Conservation (phyloP, 352 stramenopile genomes). For the Pythium rishiriense region DNA sequence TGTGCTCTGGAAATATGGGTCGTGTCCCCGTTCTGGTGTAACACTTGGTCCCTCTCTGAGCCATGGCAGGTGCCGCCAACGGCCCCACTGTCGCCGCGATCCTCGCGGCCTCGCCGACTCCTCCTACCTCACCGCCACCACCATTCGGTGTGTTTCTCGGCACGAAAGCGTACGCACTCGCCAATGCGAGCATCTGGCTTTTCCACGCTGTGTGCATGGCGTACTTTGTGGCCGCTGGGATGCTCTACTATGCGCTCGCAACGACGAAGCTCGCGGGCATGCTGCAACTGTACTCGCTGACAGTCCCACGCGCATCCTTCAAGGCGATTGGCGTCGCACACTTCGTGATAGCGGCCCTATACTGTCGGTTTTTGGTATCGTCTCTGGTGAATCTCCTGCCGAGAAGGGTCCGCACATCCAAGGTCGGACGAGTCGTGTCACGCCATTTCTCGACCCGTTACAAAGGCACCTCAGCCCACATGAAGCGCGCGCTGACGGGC, state of each 20-base stretch:
- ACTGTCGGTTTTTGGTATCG: slow-evolving; percentile 2
- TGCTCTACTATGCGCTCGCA: slow-evolving; percentile 12
- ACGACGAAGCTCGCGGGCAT: slow-evolving; percentile 6
- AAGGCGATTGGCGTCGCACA: slow-evolving; percentile 6
- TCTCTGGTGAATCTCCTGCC: background rate
- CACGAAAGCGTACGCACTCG: background rate
- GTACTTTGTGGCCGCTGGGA: slow-evolving; percentile 15
- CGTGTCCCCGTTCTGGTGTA: too few relatives aligned
- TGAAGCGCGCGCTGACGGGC: background rate
- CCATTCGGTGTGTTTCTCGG: slow-evolving; percentile 12
- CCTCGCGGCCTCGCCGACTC: background rate
- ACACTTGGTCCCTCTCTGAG: too few relatives aligned
- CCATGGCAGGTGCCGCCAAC: background rate
- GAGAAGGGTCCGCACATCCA: background rate
- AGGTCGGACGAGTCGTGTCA: background rate
- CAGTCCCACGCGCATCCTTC: slow-evolving; percentile 2
- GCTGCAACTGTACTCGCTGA: slow-evolving; percentile 22
- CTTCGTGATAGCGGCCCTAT: slow-evolving; percentile 10
- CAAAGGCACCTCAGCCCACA: background rate
- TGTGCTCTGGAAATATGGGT: too few relatives aligned
- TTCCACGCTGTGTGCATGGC: slow-evolving; percentile 14
- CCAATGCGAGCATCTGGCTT: slow-evolving; percentile 4
- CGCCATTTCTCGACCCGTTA: background rate
- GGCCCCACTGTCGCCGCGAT: background rate
- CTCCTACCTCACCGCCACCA: background rate